Conservation (phyloP, 306 rosid species). For the Glycine tomentella region DNA sequence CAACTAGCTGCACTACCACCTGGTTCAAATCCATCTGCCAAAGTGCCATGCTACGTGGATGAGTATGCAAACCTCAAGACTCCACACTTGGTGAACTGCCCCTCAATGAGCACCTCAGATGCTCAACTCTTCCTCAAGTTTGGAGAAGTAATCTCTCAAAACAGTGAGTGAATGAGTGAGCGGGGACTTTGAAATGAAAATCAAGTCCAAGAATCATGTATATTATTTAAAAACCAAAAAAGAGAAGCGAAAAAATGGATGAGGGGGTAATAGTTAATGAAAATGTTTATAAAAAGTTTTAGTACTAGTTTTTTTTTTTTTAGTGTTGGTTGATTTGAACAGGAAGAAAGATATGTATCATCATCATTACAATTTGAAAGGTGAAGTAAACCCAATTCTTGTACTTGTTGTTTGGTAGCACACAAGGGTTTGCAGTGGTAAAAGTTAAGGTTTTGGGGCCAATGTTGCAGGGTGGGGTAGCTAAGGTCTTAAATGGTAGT, state of each 20-base stretch:
- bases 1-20: conserved; percentile 35
- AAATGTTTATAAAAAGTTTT: conserved; percentile 58
- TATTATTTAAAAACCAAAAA: conserved; percentile 1
- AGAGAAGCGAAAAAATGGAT: neutral
- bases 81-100: conserved; percentile 75
- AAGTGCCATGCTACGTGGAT: conserved; percentile 71
- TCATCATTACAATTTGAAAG: conserved; percentile 35
- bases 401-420: conserved; percentile 52
- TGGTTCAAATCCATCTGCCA: conserved; percentile 55
- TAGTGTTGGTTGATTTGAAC: conserved; percentile 40
- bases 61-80: conserved; percentile 86
- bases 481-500: conserved; percentile 37
- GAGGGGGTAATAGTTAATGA: conserved; percentile 38
- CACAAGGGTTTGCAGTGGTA: conserved; percentile 40
- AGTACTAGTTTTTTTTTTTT: conserved; percentile 35
- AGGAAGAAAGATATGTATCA: conserved; percentile 37
- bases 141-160: conserved; percentile 93
- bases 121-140: conserved; percentile 91
- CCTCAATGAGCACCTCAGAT: conserved; percentile 91
- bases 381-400: conserved; percentile 39
- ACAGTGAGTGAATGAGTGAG: conserved; percentile 65
- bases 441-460: conserved; percentile 52
- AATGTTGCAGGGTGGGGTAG: conserved; percentile 48
- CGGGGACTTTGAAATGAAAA: conserved; percentile 38
- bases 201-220: conserved; percentile 30